Base-by-base conservation (phyloP, 2,329 filamentous ascomycete species). In the Fusarium phyllophilum region DNA sequence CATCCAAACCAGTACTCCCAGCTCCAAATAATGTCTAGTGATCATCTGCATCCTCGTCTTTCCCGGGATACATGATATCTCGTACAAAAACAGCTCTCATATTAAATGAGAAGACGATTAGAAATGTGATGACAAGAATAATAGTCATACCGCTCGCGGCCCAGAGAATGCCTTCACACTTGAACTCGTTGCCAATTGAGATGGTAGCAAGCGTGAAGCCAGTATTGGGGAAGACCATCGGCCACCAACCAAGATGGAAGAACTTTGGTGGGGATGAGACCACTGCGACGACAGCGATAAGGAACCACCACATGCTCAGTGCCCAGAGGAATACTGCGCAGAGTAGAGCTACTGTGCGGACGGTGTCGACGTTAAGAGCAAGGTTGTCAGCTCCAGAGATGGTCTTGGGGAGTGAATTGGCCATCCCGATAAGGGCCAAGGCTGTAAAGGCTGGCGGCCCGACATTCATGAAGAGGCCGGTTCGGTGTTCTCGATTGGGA, bases 381-480 rank as follows among this genome's bases (percentile, higher is more conserved):
- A 86, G 58, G 10, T 85, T 84, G 39, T 86, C 83, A 42, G 84
- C 81, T 18, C 80, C 80, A 59, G 88, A 85, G 34, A 89, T 81
- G 13, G 81, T 82, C 48, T 83, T 81, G 12, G 88, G 86, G 8
- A 81, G 75, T 6, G 74, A 67, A 2, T 80, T 79, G 1, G 91
- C 87, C 87, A 94, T 91, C 54, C 91, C 91, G 42, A 94, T 88
- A 45, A 94, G 85, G 0, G 92, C 92, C 20, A 94, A 83, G 3
- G 89, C 90, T 1, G 92, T 94, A 83, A 93, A 94, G 3, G 90
- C 88, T 1, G 92, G 91, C 4, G 92, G 91, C 0, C 92, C 92
- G n/a, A 94, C 92, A 68, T 90, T 91, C 84, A 94, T 93, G 84
- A 93, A 94, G 79, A 94, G 88, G 2, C 89, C 92, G 0, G 92